Percentiles rank a stretch among this genome's conserved stretches.
phyloP scores from a whole-genome alignment of 78 protist genomes.

The Trichosphaerium sp. region DNA sequence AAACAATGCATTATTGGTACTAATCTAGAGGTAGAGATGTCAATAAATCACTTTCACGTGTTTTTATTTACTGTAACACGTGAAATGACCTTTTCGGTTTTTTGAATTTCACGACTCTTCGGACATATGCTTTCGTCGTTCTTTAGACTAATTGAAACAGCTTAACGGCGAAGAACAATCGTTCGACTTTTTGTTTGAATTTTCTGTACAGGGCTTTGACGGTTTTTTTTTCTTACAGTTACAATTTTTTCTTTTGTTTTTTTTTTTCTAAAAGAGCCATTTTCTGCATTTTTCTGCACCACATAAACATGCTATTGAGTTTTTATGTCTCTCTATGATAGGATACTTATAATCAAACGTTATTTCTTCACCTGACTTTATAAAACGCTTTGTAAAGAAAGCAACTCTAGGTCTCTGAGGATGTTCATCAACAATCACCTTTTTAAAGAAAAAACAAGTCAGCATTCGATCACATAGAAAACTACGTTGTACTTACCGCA shows the following conservation, averaged over 20 bases:
- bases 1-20: no score
- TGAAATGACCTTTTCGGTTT: no score
- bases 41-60: no score
- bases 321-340: background rate
- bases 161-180: no score
- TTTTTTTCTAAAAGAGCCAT: conserved; percentile 17
- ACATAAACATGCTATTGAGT: conserved; percentile 36
- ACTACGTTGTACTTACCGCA: background rate
- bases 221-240: conserved; percentile 3
- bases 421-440: conserved; percentile 5
- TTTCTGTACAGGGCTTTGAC: no score
- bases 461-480: background rate
- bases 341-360: conserved; percentile 45
- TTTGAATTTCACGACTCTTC: no score
- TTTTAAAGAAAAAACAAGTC: background rate
- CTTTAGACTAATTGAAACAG: no score
- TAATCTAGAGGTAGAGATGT: no score
- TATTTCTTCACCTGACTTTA: conserved; percentile 26
- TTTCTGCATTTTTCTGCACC: conserved; percentile 20
- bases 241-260: background rate
- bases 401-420: conserved; percentile 18
- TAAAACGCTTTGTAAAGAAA: conserved; percentile 24
- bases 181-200: no score
- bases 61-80: no score
- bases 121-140: no score